Evolutionary conservation across 192 early-diverging fungal species (phyloP), one percentile per base, ranked within the genome.

Genomic region (Coemansia sp.): DNA sequence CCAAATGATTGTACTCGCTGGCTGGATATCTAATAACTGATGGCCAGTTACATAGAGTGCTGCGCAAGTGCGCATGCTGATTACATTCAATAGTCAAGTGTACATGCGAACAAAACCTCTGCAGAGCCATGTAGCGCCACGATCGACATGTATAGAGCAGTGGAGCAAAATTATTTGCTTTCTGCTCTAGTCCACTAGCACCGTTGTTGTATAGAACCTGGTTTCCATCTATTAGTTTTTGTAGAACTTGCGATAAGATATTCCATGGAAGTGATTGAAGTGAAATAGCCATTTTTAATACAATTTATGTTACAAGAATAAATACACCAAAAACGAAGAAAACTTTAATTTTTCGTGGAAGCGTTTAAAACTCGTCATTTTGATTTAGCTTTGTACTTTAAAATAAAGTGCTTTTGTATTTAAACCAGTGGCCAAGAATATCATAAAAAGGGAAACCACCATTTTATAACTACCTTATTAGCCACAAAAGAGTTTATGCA

Each of bases 181-280:
- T 35, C 10, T 6, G 0, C 6, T 35, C 33, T 35, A 35, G 7
- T 35, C 1, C 10, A 35, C 33, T 35, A 3, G 3, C 6, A 13
- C 31, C 33, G 6, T 12, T 33, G 14, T 9, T 18, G 10, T 31
- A 48, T 10, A 37, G 57, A 6, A 40, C 26, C 14, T 41, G 57
- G 10, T 20, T 36, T 7, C 36, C 10, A 11, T 30, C 26, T 14
- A 50, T 35, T 30, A 48, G 0, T 4, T 50, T 7, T 0, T 49
- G 15, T 12, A 59, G 19, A 6, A 59, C 19, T 13, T 3, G 16
- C 16, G 57, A 46, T 6, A 40, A 14, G 8, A 59, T 31, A 15
- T 50, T 50, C 57, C 57, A 59, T 15, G 57, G 57, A 1, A 59
- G 45, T 20, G 36, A 19, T 18, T 57, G 55, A 0, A 57, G 45